Evolutionary conservation across 805 yeast species (phyloP).

Genomic region (Candida dajiaensis): DNA sequence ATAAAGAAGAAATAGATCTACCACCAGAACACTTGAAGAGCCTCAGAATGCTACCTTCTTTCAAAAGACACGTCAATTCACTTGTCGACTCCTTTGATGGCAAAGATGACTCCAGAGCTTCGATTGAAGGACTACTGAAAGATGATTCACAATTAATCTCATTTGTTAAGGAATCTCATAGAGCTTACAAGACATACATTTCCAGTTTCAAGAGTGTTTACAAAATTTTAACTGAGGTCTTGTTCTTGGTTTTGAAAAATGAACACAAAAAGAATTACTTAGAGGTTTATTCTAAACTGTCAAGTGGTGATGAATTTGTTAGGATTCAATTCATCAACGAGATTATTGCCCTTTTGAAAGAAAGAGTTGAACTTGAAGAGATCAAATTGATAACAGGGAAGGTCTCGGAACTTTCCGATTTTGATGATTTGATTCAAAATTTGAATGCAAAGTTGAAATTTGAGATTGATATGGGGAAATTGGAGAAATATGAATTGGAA

Average conservation of each 20-base stretch:
- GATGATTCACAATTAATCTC: conserved; percentile 16
- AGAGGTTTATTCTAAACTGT: conserved; percentile 19
- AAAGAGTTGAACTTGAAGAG: conserved; percentile 2
- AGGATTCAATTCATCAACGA: conserved; percentile 21
- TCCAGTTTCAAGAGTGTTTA: conserved; percentile 15
- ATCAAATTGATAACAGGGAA: conserved; percentile 8
- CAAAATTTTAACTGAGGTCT: conserved; percentile 14
- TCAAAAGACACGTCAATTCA: conserved; percentile 20
- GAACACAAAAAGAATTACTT: conserved; percentile 12
- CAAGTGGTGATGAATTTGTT: conserved; percentile 19
- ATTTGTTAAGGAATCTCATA: conserved; percentile 13
- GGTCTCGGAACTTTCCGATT: conserved; percentile 6
- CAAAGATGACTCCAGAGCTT: not conserved
- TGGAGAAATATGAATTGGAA: not conserved
- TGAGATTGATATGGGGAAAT: not conserved
- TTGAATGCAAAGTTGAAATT: conserved; percentile 12
- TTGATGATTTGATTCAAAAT: conserved; percentile 10
- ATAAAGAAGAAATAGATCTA: conserved; percentile 2
- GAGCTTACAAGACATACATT: conserved; percentile 13
- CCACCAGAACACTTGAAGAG: conserved; percentile 17
- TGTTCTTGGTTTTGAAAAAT: conserved; percentile 10
- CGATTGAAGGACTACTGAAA: conserved; percentile 11
- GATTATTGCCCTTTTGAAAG: conserved; percentile 12
- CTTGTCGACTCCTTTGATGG: conserved; percentile 5
- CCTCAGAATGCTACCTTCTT: conserved; percentile 31